Percentiles rank a stretch among this genome's conserved stretches.
phyloP scores from a whole-genome alignment of 176 grass and related monocot genomes.

The Saccharum spontaneum region DNA sequence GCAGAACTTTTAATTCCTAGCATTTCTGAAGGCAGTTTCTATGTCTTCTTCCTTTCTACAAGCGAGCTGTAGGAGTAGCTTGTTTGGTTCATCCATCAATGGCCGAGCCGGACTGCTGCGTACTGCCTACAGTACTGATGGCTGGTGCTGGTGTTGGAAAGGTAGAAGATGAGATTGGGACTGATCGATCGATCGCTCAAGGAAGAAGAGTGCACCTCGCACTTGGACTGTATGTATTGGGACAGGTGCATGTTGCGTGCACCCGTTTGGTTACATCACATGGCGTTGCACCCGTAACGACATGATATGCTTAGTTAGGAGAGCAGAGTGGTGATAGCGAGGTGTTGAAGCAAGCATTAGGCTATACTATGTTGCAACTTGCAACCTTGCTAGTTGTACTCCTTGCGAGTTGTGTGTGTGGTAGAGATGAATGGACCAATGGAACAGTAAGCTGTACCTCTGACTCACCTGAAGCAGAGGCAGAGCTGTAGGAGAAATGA shows the following conservation, averaged over 20 bases:
- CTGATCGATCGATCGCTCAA: not conserved
- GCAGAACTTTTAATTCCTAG: constrained; percentile 34
- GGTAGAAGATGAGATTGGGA: not conserved
- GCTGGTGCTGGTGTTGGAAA: not conserved
- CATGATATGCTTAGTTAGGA: constrained; percentile 17
- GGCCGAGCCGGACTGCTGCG: not conserved
- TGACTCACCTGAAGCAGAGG: not conserved
- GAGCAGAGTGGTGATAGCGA: constrained; percentile 15
- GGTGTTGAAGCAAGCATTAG: constrained; percentile 29
- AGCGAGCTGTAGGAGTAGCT: not conserved
- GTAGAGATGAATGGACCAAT: not conserved
- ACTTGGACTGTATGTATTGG: not conserved
- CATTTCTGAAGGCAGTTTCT: constrained; percentile 18
- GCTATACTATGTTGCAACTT: not conserved
- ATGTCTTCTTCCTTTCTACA: not conserved
- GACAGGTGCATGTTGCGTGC: constrained; percentile 39
- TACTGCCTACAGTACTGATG: too few relatives aligned
- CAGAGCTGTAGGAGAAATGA: not conserved
- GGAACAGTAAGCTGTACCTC: not conserved
- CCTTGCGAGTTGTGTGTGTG: not conserved
- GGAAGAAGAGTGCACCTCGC: not conserved
- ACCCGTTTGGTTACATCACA: constrained; percentile 33
- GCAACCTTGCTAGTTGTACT: not conserved
- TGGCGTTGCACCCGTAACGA: constrained; percentile 40
- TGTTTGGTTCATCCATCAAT: constrained; percentile 19